These are phyloP conservation scores for Chalciporus sphaerocephalus DNA, from an alignment of 768 basidiomycete species.

Conservation along the genomic window DNA sequence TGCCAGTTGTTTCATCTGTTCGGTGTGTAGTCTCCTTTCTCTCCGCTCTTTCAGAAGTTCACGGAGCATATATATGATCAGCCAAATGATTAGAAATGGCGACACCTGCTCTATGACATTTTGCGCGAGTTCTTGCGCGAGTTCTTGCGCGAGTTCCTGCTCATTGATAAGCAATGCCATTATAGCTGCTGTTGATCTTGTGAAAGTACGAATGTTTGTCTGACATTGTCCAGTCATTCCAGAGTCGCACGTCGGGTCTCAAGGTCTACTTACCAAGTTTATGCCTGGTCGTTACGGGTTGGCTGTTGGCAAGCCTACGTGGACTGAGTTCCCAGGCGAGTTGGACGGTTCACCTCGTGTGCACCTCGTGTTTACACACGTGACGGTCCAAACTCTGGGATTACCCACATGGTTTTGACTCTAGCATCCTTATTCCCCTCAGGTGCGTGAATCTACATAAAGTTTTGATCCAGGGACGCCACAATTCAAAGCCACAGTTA, in stretches of 20 bases:
- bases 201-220: background rate
- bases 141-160: conserved; percentile 9
- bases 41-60: conserved; percentile 17
- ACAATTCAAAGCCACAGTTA: background rate
- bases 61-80: conserved; percentile 16
- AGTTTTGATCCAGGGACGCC: background rate
- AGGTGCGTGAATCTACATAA: background rate
- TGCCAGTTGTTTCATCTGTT: conserved; percentile 12
- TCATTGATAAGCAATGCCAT: conserved; percentile 24
- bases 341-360: conserved; percentile 7
- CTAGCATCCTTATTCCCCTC: background rate
- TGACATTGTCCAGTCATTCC: background rate
- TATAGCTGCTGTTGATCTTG: background rate
- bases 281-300: background rate
- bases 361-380: conserved; percentile 2
- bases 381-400: background rate
- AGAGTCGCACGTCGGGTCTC: background rate
- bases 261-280: conserved; percentile 3
- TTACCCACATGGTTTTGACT: background rate
- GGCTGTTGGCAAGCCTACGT: background rate
- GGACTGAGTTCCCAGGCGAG: background rate
- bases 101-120: conserved; percentile 6
- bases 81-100: no score
- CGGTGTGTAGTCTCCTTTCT: conserved; percentile 14
- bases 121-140: conserved; percentile 12